These are phyloP conservation scores for Fusarium sp. DNA, from an alignment of 2,329 filamentous ascomycete genomes.

Conservation along the genomic window DNA sequence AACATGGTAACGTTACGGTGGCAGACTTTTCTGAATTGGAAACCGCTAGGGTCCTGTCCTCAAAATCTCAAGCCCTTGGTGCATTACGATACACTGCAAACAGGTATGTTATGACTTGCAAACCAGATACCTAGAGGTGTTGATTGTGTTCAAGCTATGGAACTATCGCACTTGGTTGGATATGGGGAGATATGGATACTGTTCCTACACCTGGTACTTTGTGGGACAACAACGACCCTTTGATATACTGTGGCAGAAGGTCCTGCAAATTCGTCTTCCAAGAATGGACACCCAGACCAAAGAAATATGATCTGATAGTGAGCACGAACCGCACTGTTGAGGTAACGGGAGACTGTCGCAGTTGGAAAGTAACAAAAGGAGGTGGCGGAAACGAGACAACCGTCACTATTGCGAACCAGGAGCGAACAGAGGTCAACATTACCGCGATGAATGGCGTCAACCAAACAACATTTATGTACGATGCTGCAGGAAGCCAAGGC, in stretches of 20 bases:
- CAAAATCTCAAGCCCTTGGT: conserved; percentile 38
- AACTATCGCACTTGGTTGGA: conserved; percentile 51
- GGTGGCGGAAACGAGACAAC: conserved; percentile 26
- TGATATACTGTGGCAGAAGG: conserved; percentile 50
- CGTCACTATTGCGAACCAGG: conserved; percentile 27
- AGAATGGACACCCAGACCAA: conserved; percentile 43
- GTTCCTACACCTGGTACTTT: conserved; percentile 49
- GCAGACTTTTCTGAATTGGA: conserved; percentile 54
- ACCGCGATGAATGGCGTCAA: conserved; percentile 28
- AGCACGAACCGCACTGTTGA: conserved; percentile 36
- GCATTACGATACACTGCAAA: conserved; percentile 59
- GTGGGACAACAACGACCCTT: conserved; percentile 47
- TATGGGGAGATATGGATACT: conserved; percentile 26
- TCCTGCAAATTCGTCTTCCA: conserved; percentile 54
- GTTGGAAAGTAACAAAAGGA: conserved; percentile 36
- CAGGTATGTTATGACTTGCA: conserved; percentile 42
- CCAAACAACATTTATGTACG: conserved; percentile 41
- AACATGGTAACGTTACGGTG: conserved; percentile 52
- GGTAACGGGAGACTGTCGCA: conserved; percentile 22
- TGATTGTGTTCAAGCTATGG: conserved; percentile 51
- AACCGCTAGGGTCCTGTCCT: conserved; percentile 47
- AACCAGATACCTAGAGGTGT: not conserved
- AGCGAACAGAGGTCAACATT: conserved; percentile 12
- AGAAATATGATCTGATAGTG: conserved; percentile 27
- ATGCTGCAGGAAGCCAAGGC: conserved; percentile 17